Percentiles rank a stretch among this genome's conserved stretches.
Evolutionary conservation across 139 green algal genomes (phyloP).

Genomic region (Nannochloris sp.): DNA sequence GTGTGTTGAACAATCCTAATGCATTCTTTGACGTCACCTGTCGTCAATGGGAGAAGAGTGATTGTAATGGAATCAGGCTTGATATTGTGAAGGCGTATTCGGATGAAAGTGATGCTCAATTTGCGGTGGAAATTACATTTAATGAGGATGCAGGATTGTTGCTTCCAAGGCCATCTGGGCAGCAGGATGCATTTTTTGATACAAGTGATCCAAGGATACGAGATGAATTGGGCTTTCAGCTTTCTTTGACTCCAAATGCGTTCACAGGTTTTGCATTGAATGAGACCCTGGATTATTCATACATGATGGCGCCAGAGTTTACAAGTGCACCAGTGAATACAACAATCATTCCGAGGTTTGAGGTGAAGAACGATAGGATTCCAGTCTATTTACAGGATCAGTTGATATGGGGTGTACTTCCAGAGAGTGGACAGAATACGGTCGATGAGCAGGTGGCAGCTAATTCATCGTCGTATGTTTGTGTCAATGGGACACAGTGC

Average conservation of each 20-base stretch:
- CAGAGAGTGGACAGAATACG: not conserved
- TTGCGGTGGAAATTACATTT: slow-evolving; percentile 40
- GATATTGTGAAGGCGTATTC: slow-evolving; percentile 26
- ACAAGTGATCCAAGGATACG: slow-evolving; percentile 14
- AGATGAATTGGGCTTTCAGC: slow-evolving; percentile 12
- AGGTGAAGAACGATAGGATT: slow-evolving; percentile 39
- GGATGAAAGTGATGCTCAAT: slow-evolving; percentile 30
- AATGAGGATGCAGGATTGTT: slow-evolving; percentile 20
- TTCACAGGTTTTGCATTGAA: slow-evolving; percentile 34
- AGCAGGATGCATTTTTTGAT: slow-evolving; percentile 2
- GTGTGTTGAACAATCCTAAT: not conserved
- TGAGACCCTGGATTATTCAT: slow-evolving; percentile 48
- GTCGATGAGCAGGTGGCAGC: not conserved
- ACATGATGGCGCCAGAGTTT: slow-evolving; percentile 31
- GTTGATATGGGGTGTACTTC: slow-evolving; percentile 47
- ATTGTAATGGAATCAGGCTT: slow-evolving; percentile 32
- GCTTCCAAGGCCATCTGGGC: slow-evolving; percentile 5
- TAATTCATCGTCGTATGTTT: not conserved
- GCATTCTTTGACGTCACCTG: slow-evolving; percentile 19
- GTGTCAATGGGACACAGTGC: slow-evolving; percentile 8
- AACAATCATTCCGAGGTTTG: slow-evolving; percentile 36
- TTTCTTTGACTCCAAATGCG: slow-evolving; percentile 27
- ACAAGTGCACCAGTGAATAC: not conserved
- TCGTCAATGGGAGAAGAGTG: slow-evolving; percentile 18
- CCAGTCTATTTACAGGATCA: slow-evolving; percentile 33